These are phyloP conservation scores for Jamesozyma gamospora DNA, from an alignment of 805 yeast species.

Conservation along the genomic window DNA sequence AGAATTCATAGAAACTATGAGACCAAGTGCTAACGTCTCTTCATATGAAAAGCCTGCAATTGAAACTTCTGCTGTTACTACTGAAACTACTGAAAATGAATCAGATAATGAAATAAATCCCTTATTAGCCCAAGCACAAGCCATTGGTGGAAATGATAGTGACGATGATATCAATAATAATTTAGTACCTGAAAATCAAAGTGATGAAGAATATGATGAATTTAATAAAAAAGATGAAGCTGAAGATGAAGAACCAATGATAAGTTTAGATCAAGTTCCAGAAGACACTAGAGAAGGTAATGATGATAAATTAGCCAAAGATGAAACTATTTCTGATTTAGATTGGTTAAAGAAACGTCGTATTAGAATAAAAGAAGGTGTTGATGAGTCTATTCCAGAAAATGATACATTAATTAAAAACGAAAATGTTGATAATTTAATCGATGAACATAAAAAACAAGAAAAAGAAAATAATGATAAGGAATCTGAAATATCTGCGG, in stretches of 20 bases:
- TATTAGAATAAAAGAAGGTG: slow-evolving; percentile 53
- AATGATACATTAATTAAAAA: not conserved
- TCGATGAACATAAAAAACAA: slow-evolving; percentile 4
- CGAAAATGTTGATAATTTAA: slow-evolving; percentile 2
- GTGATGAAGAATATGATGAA: slow-evolving; percentile 38
- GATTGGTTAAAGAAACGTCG: slow-evolving; percentile 82
- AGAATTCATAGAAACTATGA: slow-evolving; percentile 78
- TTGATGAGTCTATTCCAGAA: slow-evolving; percentile 17
- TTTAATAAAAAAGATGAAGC: slow-evolving; percentile 20
- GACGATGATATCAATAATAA: slow-evolving; percentile 7
- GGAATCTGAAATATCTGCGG: slow-evolving; percentile 28
- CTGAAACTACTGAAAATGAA: slow-evolving; percentile 27
- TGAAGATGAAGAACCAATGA: slow-evolving; percentile 43
- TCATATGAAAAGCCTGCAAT: slow-evolving; percentile 50
- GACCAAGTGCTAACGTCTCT: slow-evolving; percentile 56
- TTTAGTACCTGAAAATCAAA: slow-evolving; percentile 29
- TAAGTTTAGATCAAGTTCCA: slow-evolving; percentile 30
- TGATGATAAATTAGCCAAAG: slow-evolving; percentile 32
- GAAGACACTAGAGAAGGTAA: slow-evolving; percentile 12
- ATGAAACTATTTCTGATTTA: slow-evolving; percentile 55
- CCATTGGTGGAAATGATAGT: slow-evolving; percentile 26
- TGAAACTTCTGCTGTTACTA: slow-evolving; percentile 6
- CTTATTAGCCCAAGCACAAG: slow-evolving; percentile 33
- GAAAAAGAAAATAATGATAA: slow-evolving; percentile 13
- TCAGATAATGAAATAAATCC: slow-evolving; percentile 24